Base-by-base conservation (phyloP, 1,284 basidiomycete genomes). In the Marasmius oreades region DNA sequence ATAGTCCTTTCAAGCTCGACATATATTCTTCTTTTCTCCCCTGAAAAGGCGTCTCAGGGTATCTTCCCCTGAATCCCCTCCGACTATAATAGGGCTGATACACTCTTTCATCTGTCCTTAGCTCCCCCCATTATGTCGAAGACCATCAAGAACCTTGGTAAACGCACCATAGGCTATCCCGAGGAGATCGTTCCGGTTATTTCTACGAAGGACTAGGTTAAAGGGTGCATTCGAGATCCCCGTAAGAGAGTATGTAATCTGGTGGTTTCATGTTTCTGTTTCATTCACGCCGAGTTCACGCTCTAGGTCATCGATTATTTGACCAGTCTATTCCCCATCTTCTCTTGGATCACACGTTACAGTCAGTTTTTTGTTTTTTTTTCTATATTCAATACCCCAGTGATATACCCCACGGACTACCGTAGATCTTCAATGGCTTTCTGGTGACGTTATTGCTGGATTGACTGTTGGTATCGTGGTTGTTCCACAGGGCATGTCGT, bases 401-500 rank as follows among this genome's bases (percentile, higher is more conserved):
- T n/a, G n/a, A n/a, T n/a, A n/a, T n/a, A n/a, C 44, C 51, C 33
- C 36, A 44, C 54, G 58, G 36, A 43, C 61, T 52, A 42, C 34
- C 43, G 20, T 59, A 88, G 88, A 92, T 69, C 56, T 83, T 42
- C 84, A 82, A 31, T 92, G 89, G 90, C 67, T 87, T 3, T 78
- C 78, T 22, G 88, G 93, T 50, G 94, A 97, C 72, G 67, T 95
- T 26, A 85, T 97, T 63, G 93, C 94, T 55, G 90, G 93, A 55
- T 73, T 96, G 47, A 97, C 94, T 0, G 93, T 96, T 59, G 94
- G 94, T 36, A 86, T 95, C 63, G 94, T 97, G 5, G 77, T 95
- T 24, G 92, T 96, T 8, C 94, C 94, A 0, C 94, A 97, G 70
- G 78, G 85, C 62, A 92, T 92, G 90, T 90, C 88, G 2, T 92